Conservation (phyloP, 495 filamentous ascomycete species). For the Daldinia decipiens region DNA sequence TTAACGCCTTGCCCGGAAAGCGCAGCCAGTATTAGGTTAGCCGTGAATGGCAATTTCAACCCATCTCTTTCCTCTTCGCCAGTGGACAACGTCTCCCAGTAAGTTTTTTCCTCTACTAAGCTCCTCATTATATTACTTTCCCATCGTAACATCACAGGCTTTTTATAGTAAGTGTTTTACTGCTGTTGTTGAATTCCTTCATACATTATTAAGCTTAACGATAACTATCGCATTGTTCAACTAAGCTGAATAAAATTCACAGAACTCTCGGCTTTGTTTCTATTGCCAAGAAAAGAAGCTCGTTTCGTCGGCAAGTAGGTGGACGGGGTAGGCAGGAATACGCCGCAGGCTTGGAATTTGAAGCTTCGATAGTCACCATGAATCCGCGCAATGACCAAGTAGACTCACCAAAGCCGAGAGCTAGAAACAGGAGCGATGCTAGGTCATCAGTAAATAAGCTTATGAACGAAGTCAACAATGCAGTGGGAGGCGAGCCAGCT, state of each 20-base stretch:
- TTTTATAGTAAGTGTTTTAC: neutral
- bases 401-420: slow-evolving; percentile 2
- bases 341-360: neutral
- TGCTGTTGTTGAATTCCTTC: neutral
- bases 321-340: neutral
- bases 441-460: slow-evolving; percentile 6
- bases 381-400: neutral
- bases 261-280: neutral
- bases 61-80: neutral
- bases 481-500: slow-evolving; percentile 13
- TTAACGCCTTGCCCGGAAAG: neutral
- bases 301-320: neutral
- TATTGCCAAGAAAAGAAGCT: neutral
- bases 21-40: neutral
- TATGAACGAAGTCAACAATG: slow-evolving; percentile 7
- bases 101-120: neutral
- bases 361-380: slow-evolving; percentile 8
- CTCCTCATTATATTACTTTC: neutral
- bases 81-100: neutral
- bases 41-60: neutral
- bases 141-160: neutral
- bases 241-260: neutral
- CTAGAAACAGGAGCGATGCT: neutral
- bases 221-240: neutral
- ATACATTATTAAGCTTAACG: neutral